phyloP scores from a whole-genome alignment of 2,329 filamentous ascomycete genomes.

The Scolecobasidium constrictum region DNA sequence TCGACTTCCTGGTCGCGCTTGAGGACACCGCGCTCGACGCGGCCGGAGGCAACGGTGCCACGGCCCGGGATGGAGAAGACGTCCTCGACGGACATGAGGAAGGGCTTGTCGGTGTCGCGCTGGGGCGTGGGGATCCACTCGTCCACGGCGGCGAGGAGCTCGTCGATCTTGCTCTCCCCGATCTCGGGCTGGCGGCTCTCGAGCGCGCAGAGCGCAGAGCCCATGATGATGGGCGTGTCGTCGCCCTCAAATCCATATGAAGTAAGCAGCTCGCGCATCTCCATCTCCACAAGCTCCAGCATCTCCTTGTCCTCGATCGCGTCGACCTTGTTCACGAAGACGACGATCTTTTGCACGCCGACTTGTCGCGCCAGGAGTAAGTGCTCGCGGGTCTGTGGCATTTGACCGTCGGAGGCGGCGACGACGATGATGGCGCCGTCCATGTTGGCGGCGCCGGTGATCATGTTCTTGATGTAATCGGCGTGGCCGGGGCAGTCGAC shows the following conservation, averaged over 20 bases:
- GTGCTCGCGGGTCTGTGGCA: slow-evolving; percentile 99
- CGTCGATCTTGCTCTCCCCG: slow-evolving; percentile 77
- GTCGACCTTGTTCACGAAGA: slow-evolving; percentile 99
- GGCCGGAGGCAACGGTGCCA: slow-evolving; percentile 92
- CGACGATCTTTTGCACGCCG: slow-evolving; percentile 94
- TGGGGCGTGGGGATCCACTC: slow-evolving; percentile 91
- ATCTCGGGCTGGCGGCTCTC: slow-evolving; percentile 82
- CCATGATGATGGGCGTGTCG: slow-evolving; percentile 93
- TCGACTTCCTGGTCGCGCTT: slow-evolving; percentile 95
- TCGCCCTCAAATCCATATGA: slow-evolving; percentile 97
- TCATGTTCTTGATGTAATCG: slow-evolving; percentile 99
- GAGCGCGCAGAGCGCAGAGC: slow-evolving; percentile 88
- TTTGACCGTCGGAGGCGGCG: slow-evolving; percentile 95
- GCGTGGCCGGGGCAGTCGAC: slow-evolving; percentile 99
- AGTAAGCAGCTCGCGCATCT: slow-evolving; percentile 93
- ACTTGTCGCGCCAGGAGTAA: slow-evolving; percentile 95
- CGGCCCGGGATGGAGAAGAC: slow-evolving; percentile 57
- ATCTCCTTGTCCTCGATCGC: slow-evolving; percentile 96
- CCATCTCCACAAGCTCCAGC: slow-evolving; percentile 99
- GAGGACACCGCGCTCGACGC: slow-evolving; percentile 88
- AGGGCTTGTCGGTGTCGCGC: slow-evolving; percentile 94
- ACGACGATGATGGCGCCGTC: slow-evolving; percentile 98
- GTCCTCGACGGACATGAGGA: slow-evolving; percentile 93
- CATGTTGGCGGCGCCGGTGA: slow-evolving; percentile 98
- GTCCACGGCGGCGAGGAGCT: slow-evolving; percentile 83